Evolutionary conservation across 2,329 filamentous ascomycete genomes (phyloP).

Genomic region (Rutstroemia sp.): DNA sequence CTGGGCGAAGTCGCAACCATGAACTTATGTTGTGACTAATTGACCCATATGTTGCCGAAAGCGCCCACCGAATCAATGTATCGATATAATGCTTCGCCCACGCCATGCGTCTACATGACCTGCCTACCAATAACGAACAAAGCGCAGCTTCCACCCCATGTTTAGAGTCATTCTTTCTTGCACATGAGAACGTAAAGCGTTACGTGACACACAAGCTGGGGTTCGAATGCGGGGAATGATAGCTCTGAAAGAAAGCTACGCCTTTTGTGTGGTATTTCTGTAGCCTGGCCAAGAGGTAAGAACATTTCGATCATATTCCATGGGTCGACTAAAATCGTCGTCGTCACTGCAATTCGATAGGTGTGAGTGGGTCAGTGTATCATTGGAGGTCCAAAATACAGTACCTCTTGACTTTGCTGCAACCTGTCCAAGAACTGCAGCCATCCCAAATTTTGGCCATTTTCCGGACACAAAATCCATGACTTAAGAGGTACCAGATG

Average conservation of each 20-base stretch:
- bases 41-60: neutral
- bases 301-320: too few relatives aligned
- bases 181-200: neutral
- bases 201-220: conserved; percentile 5
- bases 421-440: neutral
- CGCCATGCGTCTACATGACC: neutral
- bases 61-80: neutral
- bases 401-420: too few relatives aligned
- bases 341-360: neutral
- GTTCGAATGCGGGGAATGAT: conserved; percentile 7
- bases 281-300: neutral
- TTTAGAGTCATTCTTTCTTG: neutral
- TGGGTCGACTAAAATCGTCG: neutral
- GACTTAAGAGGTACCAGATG: neutral
- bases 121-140: neutral
- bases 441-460: neutral
- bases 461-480: neutral
- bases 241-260: neutral
- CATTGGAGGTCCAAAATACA: neutral
- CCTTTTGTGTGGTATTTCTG: neutral
- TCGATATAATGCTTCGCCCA: conserved; percentile 1
- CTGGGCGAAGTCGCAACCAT: neutral
- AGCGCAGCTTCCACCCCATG: neutral
- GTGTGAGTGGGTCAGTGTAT: neutral
- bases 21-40: neutral